Percentiles rank a stretch among this genome's conserved stretches.
Conservation (phyloP, 192 early-diverging fungal species). For the Anaeromyces robustus region DNA sequence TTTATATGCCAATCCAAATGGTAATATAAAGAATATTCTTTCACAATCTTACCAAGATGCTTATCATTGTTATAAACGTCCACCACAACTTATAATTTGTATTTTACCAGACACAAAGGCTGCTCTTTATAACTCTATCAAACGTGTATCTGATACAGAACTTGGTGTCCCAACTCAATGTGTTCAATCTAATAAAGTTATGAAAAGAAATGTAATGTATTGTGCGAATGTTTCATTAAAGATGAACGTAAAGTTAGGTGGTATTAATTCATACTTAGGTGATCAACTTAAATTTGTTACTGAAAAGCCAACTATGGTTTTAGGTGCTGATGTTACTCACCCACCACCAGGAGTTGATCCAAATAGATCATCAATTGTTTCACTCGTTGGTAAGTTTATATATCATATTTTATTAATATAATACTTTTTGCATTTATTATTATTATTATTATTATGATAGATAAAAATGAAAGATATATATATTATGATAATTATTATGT, state of each 20-base stretch:
- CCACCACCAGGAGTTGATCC: constrained; percentile 13
- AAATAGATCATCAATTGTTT: constrained; percentile 50
- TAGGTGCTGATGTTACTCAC: constrained; percentile 43
- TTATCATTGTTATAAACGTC: neutral
- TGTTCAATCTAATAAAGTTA: constrained; percentile 7
- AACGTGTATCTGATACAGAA: constrained; percentile 23
- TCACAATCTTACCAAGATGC: neutral
- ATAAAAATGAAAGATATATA: too few relatives aligned
- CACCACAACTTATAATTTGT: neutral
- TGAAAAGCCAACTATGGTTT: constrained; percentile 25
- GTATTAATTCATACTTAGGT: constrained; percentile 18
- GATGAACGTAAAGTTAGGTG: constrained; percentile 51
- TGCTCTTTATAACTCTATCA: constrained; percentile 29
- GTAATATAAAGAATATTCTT: neutral
- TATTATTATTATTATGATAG: neutral
- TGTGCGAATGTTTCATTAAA: constrained; percentile 23
- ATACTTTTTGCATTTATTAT: too few relatives aligned
- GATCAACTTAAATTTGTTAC: constrained; percentile 1
- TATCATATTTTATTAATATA: constrained; percentile 3
- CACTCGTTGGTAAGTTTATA: constrained; percentile 58
- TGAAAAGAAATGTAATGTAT: constrained; percentile 7
- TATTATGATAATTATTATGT: too few relatives aligned
- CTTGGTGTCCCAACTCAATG: constrained; percentile 35
- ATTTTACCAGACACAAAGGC: neutral
- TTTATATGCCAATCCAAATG: neutral